A percentile compares a stretch with the other conserved stretches of the same genome.
Conservation (phyloP, 345 rosid genomes). For the Erysimum cheiranthoides region DNA sequence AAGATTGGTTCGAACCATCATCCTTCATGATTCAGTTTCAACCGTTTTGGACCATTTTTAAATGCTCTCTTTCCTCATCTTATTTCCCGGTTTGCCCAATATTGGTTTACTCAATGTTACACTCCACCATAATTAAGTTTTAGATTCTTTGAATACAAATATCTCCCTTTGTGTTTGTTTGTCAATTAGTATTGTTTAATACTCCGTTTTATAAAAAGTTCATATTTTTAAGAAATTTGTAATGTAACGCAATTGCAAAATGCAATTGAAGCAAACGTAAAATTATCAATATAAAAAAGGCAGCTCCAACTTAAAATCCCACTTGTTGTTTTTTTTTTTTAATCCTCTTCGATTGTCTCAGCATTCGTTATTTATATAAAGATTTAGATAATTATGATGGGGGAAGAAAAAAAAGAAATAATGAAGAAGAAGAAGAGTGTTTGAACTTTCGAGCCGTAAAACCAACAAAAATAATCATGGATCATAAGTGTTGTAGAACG, state of each 20-base stretch:
- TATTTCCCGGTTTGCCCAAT: conserved; percentile 45
- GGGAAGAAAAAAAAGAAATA: not conserved
- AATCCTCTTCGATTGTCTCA: not conserved
- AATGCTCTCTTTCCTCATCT: conserved; percentile 37
- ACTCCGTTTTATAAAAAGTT: no score
- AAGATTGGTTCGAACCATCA: conserved; percentile 85
- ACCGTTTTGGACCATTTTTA: conserved; percentile 40
- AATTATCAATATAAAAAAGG: no score
- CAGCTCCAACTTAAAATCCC: not conserved
- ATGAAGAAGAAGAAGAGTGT: conserved; percentile 21
- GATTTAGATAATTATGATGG: conserved; percentile 26
- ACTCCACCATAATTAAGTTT: conserved; percentile 38
- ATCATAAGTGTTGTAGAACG: conserved; percentile 41
- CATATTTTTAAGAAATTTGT: not conserved
- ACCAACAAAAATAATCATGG: conserved; percentile 33
- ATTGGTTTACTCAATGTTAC: conserved; percentile 45
- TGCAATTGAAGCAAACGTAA: not conserved
- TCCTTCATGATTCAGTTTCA: conserved; percentile 46
- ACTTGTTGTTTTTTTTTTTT: not conserved
- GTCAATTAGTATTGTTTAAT: no score
- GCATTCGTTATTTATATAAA: conserved; percentile 37
- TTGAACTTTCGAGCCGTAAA: conserved; percentile 29
- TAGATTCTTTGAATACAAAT: not conserved
- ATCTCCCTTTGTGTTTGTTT: not conserved
- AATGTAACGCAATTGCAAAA: not conserved